Conservation (phyloP, 148 eudicot species). For the Vaccinium corymbosum region DNA sequence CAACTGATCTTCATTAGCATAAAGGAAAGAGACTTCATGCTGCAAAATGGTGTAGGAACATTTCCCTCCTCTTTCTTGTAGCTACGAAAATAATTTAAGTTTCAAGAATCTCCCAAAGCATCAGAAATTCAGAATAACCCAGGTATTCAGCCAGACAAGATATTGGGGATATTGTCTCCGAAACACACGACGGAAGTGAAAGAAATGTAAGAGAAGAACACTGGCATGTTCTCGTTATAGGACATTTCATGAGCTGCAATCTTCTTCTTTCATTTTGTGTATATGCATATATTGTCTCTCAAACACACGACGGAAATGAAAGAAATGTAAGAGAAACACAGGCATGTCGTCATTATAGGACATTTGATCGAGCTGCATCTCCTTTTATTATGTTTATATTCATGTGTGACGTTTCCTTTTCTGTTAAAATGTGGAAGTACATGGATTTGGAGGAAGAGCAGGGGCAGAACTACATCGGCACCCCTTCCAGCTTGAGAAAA, state of each 20-base stretch:
- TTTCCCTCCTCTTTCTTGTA: not conserved
- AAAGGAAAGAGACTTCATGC: not conserved
- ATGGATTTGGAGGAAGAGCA: not conserved
- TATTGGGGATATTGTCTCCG: not conserved
- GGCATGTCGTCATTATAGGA: not conserved
- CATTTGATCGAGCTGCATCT: not conserved
- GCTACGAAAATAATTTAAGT: not conserved
- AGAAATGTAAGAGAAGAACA: not conserved
- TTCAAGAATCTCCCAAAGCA: not conserved
- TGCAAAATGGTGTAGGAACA: not conserved
- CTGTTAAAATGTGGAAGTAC: too few relatives aligned
- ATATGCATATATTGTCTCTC: not conserved
- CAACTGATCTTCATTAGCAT: not conserved
- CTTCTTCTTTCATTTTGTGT: not conserved
- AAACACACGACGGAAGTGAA: not conserved
- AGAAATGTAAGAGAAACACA: not conserved
- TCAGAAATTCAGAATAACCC: slow-evolving; percentile 2
- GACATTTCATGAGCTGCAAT: not conserved
- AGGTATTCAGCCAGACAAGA: not conserved
- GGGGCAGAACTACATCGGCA: not conserved
- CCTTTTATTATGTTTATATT: not conserved
- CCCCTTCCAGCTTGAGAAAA: not conserved
- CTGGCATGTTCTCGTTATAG: not conserved
- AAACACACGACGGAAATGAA: not conserved
- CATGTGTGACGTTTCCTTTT: too few relatives aligned